Conservation (phyloP, 345 rosid species). For the Salix purpurea region DNA sequence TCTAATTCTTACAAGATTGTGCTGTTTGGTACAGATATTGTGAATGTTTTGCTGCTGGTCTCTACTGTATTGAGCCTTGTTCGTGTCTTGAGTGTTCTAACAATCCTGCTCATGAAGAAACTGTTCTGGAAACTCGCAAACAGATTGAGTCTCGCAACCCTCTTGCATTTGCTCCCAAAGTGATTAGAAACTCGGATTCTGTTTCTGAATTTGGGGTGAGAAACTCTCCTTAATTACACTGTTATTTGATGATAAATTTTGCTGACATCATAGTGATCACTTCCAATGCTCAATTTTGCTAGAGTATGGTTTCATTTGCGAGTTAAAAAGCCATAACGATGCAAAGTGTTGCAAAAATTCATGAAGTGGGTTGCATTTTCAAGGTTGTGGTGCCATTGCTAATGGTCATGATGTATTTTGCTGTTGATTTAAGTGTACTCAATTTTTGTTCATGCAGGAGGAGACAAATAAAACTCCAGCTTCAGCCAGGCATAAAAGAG, state of each 20-base stretch:
- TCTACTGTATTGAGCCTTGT: conserved; percentile 70
- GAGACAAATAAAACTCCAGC: conserved; percentile 60
- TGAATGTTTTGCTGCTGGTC: conserved; percentile 82
- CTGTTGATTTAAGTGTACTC: neutral
- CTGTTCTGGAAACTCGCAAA: conserved; percentile 48
- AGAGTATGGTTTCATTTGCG: conserved; percentile 6
- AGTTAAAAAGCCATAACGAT: neutral
- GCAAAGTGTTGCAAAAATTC: conserved; percentile 1
- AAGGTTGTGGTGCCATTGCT: conserved; percentile 7
- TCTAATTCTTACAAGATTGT: conserved; percentile 14
- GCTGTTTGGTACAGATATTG: conserved; percentile 49
- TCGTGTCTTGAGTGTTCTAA: conserved; percentile 67
- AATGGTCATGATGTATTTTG: neutral
- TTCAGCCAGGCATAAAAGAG: conserved; percentile 72
- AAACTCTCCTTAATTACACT: conserved; percentile 9
- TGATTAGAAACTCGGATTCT: conserved; percentile 37
- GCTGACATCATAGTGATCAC: conserved; percentile 9
- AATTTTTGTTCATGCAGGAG: conserved; percentile 32
- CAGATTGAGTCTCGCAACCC: conserved; percentile 66
- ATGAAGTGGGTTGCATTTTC: conserved; percentile 3
- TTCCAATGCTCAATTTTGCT: conserved; percentile 3
- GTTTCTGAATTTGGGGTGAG: conserved; percentile 39
- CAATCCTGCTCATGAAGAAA: conserved; percentile 47
- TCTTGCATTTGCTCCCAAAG: conserved; percentile 83
- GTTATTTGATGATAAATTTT: conserved; percentile 2